Evolutionary conservation across 2,329 filamentous ascomycete species (phyloP).

Genomic region (Allantophomopsis cytisporea): DNA sequence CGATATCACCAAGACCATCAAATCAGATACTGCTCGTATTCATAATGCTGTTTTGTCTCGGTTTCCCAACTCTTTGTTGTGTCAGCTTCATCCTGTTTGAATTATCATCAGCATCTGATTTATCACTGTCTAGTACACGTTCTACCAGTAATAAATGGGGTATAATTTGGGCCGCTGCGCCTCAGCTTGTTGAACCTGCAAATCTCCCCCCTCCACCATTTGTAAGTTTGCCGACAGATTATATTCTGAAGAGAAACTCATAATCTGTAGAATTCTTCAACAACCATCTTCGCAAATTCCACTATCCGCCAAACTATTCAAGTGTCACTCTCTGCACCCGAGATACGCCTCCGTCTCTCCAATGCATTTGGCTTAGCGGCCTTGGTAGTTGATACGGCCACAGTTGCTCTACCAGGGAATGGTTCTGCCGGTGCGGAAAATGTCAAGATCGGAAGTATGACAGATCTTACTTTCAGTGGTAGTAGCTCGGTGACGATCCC

Average conservation of each 20-base stretch:
- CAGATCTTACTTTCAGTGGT: constrained; percentile 43
- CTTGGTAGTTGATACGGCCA: constrained; percentile 43
- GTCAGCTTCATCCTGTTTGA: too few species aligned
- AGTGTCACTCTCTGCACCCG: constrained; percentile 38
- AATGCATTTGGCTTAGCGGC: constrained; percentile 50
- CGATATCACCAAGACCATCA: too few species aligned
- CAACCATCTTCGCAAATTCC: constrained; percentile 41
- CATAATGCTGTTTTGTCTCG: too few species aligned
- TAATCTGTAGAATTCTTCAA: constrained; percentile 17
- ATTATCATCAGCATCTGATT: too few species aligned
- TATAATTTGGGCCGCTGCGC: constrained; percentile 10
- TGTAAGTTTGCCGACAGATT: constrained; percentile 21
- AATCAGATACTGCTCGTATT: too few species aligned
- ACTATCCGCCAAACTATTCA: constrained; percentile 55
- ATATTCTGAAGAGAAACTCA: neutral
- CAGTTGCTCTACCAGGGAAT: constrained; percentile 39
- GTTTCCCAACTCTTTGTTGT: too few species aligned
- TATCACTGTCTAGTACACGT: too few species aligned
- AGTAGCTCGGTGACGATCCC: constrained; percentile 35
- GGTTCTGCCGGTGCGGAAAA: constrained; percentile 36
- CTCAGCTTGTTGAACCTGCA: constrained; percentile 45
- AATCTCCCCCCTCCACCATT: constrained; percentile 50
- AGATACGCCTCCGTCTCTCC: constrained; percentile 48
- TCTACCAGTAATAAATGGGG: too few species aligned
- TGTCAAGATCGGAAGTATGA: constrained; percentile 37